phyloP scores from a whole-genome alignment of 2,329 filamentous ascomycete genomes.

The Aspergillus hortae region DNA sequence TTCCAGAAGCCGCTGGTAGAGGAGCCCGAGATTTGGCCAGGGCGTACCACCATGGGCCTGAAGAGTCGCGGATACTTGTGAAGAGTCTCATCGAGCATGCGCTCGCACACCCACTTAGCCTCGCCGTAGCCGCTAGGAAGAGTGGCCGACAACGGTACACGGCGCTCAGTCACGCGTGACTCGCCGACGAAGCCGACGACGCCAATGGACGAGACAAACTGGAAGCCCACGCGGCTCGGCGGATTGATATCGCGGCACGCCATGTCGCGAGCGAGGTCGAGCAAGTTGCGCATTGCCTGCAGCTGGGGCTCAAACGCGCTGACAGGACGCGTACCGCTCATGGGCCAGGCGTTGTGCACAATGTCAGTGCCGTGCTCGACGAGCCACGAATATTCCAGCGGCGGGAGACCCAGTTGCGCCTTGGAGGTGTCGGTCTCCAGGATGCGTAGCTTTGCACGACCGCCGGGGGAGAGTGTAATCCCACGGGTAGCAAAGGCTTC shows the following conservation, averaged over 20 bases:
- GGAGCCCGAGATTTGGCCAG: too few species aligned
- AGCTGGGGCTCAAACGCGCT: slow-evolving; percentile 22
- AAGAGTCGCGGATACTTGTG: too few species aligned
- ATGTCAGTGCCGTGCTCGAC: slow-evolving; percentile 44
- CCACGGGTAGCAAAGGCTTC: slow-evolving; percentile 23
- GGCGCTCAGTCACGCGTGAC: too few species aligned
- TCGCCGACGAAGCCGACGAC: slow-evolving; percentile 25
- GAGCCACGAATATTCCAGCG: slow-evolving; percentile 37
- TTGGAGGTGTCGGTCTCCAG: slow-evolving; percentile 50
- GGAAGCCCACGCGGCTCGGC: slow-evolving; percentile 21
- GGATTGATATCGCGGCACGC: slow-evolving; percentile 3
- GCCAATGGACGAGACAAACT: slow-evolving; percentile 42
- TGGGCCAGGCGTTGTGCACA: slow-evolving; percentile 24
- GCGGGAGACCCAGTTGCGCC: slow-evolving; percentile 47
- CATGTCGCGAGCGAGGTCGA: slow-evolving; percentile 41
- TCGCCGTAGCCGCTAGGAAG: too few species aligned
- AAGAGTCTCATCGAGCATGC: too few species aligned
- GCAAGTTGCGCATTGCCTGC: slow-evolving; percentile 49
- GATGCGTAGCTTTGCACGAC: slow-evolving; percentile 37
- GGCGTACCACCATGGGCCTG: too few species aligned
- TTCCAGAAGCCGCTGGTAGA: too few species aligned
- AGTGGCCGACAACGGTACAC: too few species aligned
- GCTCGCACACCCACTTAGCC: too few species aligned
- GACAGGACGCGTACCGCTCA: slow-evolving; percentile 16
- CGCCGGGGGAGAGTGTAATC: slow-evolving; percentile 14